Percentiles rank a stretch among this genome's conserved stretches.
Conservation (phyloP, 495 filamentous ascomycete genomes). For the Penicillium malachiteum region DNA sequence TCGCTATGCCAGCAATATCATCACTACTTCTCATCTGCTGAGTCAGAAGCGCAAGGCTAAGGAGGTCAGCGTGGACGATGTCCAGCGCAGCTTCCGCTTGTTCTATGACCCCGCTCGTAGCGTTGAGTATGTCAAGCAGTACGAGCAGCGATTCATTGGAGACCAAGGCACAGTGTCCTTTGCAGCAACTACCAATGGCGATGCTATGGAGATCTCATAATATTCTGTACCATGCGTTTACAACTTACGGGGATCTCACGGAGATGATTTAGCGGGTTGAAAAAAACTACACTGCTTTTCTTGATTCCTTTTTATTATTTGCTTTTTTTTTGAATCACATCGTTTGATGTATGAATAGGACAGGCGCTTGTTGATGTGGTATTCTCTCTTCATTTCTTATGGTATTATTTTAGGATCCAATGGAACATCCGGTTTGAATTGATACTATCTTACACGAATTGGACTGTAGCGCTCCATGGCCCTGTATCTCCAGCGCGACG, state of each 20-base stretch:
- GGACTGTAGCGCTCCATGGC: slow-evolving; percentile 60
- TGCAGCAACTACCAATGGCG: slow-evolving; percentile 63
- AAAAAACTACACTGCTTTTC: slow-evolving; percentile 20
- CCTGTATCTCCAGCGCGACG: slow-evolving; percentile 55
- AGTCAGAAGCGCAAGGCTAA: slow-evolving; percentile 74
- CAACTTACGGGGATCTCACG: slow-evolving; percentile 15
- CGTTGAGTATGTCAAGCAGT: slow-evolving; percentile 84
- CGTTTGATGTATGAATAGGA: slow-evolving; percentile 47
- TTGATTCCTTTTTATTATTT: slow-evolving; percentile 14
- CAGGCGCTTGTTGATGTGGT: slow-evolving; percentile 39
- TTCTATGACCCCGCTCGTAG: slow-evolving; percentile 89
- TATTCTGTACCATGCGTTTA: slow-evolving; percentile 18
- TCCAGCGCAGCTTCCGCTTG: slow-evolving; percentile 86
- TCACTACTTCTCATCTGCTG: slow-evolving; percentile 86
- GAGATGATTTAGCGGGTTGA: slow-evolving; percentile 19
- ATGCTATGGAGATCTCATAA: slow-evolving; percentile 82
- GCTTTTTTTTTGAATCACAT: slow-evolving; percentile 31
- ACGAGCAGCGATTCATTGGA: slow-evolving; percentile 90
- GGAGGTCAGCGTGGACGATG: slow-evolving; percentile 81
- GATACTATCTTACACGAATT: slow-evolving; percentile 52
- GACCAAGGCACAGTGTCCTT: slow-evolving; percentile 79
- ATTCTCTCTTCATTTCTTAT: slow-evolving; percentile 10
- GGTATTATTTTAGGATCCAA: slow-evolving; percentile 16
- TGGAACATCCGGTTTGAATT: slow-evolving; percentile 15
- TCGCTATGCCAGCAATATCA: slow-evolving; percentile 91